Evolutionary conservation across 192 early-diverging fungal species (phyloP).

Genomic region (Backusella westeae): DNA sequence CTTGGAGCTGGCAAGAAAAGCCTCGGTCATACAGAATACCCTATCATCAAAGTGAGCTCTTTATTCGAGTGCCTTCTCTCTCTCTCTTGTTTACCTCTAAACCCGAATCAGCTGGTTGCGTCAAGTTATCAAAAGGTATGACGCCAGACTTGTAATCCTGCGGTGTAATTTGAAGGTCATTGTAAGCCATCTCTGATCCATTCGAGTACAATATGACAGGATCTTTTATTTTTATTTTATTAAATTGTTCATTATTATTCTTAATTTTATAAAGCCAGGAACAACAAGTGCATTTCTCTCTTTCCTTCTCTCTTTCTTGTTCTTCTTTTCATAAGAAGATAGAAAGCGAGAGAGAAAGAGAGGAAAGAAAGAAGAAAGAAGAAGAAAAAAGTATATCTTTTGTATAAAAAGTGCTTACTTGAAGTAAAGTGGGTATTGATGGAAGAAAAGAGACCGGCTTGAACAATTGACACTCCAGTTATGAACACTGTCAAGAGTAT

Average conservation of each 20-base stretch:
- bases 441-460: slow-evolving; percentile 15
- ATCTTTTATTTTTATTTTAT: not conserved
- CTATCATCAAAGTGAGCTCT: not conserved
- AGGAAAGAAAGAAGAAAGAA: not conserved
- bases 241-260: not conserved
- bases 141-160: slow-evolving; percentile 12
- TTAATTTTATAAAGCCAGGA: not conserved
- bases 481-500: slow-evolving; percentile 10
- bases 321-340: not conserved
- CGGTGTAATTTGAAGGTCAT: not conserved
- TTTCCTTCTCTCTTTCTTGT: not conserved
- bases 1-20: slow-evolving; percentile 15
- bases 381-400: not conserved
- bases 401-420: slow-evolving; percentile 3
- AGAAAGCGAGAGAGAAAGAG: not conserved
- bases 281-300: not conserved
- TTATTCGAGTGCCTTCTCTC: not conserved
- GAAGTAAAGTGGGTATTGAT: slow-evolving; percentile 19
- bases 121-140: slow-evolving; percentile 19
- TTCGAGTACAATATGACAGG: slow-evolving; percentile 14
- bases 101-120: slow-evolving; percentile 12
- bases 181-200: not conserved
- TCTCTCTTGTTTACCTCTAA: slow-evolving; percentile 6
- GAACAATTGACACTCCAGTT: not conserved
- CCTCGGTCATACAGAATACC: slow-evolving; percentile 32